Evolutionary conservation across 208 protist species (phyloP), one percentile per base, ranked within the genome.

Genomic region (Leishmania aethiopica): DNA sequence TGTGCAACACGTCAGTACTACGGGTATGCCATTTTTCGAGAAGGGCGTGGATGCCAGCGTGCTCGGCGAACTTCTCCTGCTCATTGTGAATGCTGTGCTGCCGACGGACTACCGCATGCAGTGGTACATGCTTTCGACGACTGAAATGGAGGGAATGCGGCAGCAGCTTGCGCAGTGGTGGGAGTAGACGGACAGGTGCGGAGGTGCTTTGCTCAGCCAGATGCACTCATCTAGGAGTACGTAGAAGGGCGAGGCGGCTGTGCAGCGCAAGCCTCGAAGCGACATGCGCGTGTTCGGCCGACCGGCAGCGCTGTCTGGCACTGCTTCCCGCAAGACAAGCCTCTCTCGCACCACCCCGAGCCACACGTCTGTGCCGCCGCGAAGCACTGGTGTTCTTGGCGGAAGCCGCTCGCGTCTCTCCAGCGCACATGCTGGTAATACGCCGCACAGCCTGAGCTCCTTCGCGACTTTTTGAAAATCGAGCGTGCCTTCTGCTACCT

Each of bases 61-160:
- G 59, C 76, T 85, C 35, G 69, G 25, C 37, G 81, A 81, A 32
- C 66, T 89, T 25, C 84, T 89, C 5, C 77, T 93, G 0, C 77
- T 89, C 17, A 84, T 94, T 40, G 67, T 94, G 7, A 90, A 94
- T 78, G 88, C 88, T 28, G 76, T 92, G n/a, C 53, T 91, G 11
- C 81, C 89, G 3, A 89, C 87, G 22, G 89, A 94, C 66, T 92
- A 86, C 64, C 89, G 83, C 53, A 22, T 90, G 55, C 80, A 73
- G 19, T 85, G 84, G 3, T 78, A 77, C 7, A 59, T 81, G 32
- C 78, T 91, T 66, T 79, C 83, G 17, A 32, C 62, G 13, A 71
- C 77, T 32, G 86, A 94, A 22, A 76, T 90, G 49, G 81, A 80
- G 32, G 53, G 49, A 42, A 25, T 92, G 40, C 81, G 88, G 73